A percentile compares a stretch with the other conserved stretches of the same genome.
Conservation (phyloP, 169 alveolate genomes). For the Cardiosporidium cionae region DNA sequence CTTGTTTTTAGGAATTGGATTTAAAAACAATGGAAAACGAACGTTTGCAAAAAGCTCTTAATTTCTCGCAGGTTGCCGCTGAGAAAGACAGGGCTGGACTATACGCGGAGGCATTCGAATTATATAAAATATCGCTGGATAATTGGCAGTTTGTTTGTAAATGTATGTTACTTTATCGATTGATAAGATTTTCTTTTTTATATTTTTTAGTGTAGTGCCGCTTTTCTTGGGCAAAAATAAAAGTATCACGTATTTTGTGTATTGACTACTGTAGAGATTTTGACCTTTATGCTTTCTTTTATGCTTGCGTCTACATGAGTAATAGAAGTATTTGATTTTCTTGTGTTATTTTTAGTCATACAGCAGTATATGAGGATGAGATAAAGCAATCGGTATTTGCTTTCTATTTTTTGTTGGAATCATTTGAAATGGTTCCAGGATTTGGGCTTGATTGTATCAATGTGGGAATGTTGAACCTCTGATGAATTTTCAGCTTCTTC, state of each 20-base stretch:
- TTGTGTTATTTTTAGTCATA: too few relatives aligned
- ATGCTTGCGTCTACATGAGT: neutral
- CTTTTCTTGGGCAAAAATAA: neutral
- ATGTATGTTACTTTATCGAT: neutral
- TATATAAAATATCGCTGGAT: slow-evolving; percentile 40
- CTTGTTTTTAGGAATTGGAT: too few relatives aligned
- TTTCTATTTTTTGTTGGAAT: too few relatives aligned
- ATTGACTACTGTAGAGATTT: neutral
- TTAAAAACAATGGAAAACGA: slow-evolving; percentile 6
- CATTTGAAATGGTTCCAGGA: too few relatives aligned
- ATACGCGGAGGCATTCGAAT: slow-evolving; percentile 37
- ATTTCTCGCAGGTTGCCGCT: slow-evolving; percentile 38
- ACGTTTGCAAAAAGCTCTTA: slow-evolving; percentile 30
- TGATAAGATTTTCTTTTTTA: neutral
- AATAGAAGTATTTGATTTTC: neutral
- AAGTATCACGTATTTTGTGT: neutral
- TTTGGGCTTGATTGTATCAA: too few relatives aligned
- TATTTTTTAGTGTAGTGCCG: neutral
- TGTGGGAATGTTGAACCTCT: too few relatives aligned
- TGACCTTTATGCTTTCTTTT: neutral
- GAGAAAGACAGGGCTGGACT: slow-evolving; percentile 34
- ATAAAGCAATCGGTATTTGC: too few relatives aligned
- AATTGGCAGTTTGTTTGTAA: slow-evolving; percentile 31
- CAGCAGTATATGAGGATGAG: too few relatives aligned
- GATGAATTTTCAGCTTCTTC: too few relatives aligned